phyloP scores from a whole-genome alignment of 2,329 filamentous ascomycete genomes.

The Aureobasidium subglaciale region DNA sequence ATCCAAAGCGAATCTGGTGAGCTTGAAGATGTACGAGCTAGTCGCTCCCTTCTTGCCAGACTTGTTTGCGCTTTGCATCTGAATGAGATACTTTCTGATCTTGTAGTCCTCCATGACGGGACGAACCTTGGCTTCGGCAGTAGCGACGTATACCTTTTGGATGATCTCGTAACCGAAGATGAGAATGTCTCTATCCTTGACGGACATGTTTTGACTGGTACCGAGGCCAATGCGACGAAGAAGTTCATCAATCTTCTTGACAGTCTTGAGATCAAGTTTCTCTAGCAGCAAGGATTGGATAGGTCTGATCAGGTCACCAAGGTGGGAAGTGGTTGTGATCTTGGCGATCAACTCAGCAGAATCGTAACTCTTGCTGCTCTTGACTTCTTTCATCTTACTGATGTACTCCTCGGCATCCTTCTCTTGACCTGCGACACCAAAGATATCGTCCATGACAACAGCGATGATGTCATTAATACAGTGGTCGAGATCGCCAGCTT shows the following conservation, averaged over 20 bases:
- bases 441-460: constrained; percentile 95
- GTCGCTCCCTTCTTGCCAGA: constrained; percentile 63
- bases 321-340: constrained; percentile 65
- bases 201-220: constrained; percentile 71
- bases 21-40: constrained; percentile 76
- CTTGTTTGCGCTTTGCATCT: constrained; percentile 67
- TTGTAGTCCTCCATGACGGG: constrained; percentile 50
- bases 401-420: constrained; percentile 96
- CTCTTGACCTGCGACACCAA: constrained; percentile 84
- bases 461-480: constrained; percentile 70
- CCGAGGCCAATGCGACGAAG: constrained; percentile 77
- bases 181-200: constrained; percentile 74
- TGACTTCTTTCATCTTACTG: constrained; percentile 94
- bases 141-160: constrained; percentile 65
- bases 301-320: constrained; percentile 70
- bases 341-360: constrained; percentile 90
- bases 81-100: constrained; percentile 69
- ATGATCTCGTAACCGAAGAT: constrained; percentile 94
- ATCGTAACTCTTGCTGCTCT: constrained; percentile 96
- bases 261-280: constrained; percentile 73
- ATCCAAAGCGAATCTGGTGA: constrained; percentile 81
- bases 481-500: constrained; percentile 81
- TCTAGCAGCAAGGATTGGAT: constrained; percentile 73
- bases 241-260: constrained; percentile 85
- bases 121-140: constrained; percentile 26